phyloP scores from a whole-genome alignment of 176 grass and related monocot genomes.

The Phoenix dactylifera region DNA sequence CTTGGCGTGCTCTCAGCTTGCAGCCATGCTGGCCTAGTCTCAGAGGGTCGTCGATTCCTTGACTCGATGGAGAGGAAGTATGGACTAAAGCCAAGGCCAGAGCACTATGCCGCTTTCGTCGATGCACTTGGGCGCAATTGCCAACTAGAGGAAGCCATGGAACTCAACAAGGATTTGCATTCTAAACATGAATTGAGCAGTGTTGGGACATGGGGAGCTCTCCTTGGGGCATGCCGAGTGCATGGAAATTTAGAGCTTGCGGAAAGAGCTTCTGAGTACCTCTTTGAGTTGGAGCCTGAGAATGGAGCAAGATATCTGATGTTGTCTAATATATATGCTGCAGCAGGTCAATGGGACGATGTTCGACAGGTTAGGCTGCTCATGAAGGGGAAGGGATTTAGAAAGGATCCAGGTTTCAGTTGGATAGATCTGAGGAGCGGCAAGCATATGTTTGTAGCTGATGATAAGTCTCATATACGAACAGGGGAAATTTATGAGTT shows the following conservation, averaged over 20 bases:
- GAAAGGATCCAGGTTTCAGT: conserved; percentile 60
- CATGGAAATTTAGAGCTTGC: conserved; percentile 66
- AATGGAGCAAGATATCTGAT: conserved; percentile 64
- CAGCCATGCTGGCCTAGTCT: conserved; percentile 58
- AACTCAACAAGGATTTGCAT: conserved; percentile 43
- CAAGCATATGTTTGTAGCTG: conserved; percentile 48
- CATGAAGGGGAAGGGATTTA: conserved; percentile 61
- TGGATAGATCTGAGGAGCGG: conserved; percentile 59
- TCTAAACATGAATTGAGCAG: conserved; percentile 26
- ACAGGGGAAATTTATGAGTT: conserved; percentile 35
- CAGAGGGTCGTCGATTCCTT: conserved; percentile 31
- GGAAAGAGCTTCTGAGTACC: conserved; percentile 36
- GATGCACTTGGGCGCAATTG: conserved; percentile 54
- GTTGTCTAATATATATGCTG: conserved; percentile 68
- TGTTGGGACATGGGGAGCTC: conserved; percentile 47
- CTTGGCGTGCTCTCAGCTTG: conserved; percentile 54
- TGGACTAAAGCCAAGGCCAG: conserved; percentile 46
- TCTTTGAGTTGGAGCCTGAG: conserved; percentile 48
- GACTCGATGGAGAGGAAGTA: conserved; percentile 43
- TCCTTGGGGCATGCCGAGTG: conserved; percentile 54
- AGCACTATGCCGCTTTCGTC: conserved; percentile 47
- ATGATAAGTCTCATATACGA: conserved; percentile 38
- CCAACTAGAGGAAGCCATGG: conserved; percentile 42
- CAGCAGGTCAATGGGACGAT: conserved; percentile 54
- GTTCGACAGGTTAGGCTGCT: conserved; percentile 33